Evolutionary conservation across 768 basidiomycete genomes (phyloP).

Genomic region (Boletus patriciae): DNA sequence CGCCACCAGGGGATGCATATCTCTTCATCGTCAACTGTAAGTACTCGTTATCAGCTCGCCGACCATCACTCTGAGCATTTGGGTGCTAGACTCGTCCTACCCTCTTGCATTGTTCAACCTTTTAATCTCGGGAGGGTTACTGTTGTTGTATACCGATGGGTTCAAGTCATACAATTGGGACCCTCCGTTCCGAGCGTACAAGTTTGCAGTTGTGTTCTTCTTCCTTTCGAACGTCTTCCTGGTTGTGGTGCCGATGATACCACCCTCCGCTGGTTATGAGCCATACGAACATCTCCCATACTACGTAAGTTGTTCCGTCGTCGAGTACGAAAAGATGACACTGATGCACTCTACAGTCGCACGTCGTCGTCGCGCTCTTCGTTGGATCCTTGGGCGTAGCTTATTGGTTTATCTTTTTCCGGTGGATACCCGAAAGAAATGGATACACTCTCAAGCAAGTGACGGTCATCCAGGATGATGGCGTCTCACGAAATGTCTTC

Average conservation of each 20-base stretch:
- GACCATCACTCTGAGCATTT: neutral
- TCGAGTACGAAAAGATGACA: neutral
- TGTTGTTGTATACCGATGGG: conserved; percentile 54
- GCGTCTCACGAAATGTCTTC: conserved; percentile 56
- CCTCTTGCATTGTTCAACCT: conserved; percentile 58
- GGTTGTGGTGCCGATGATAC: conserved; percentile 59
- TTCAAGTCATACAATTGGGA: conserved; percentile 53
- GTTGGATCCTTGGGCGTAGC: conserved; percentile 49
- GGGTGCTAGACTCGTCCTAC: conserved; percentile 53
- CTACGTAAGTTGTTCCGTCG: conserved; percentile 48
- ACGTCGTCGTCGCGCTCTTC: conserved; percentile 46
- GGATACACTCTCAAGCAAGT: conserved; percentile 52
- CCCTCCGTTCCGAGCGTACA: conserved; percentile 64
- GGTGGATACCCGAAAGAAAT: conserved; percentile 47
- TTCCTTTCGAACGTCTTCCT: conserved; percentile 67
- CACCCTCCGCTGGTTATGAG: conserved; percentile 50
- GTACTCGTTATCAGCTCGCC: conserved; percentile 21
- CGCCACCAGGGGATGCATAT: conserved; percentile 75
- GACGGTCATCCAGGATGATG: conserved; percentile 54
- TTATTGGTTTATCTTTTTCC: conserved; percentile 58
- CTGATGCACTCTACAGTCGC: conserved; percentile 43
- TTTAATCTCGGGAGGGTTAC: conserved; percentile 58
- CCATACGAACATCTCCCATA: conserved; percentile 65
- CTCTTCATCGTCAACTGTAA: conserved; percentile 65
- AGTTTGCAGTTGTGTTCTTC: conserved; percentile 50